A percentile compares a stretch with the other conserved stretches of the same genome.
Evolutionary conservation across 768 basidiomycete species (phyloP).

Genomic region (Rhizopogon sp.): DNA sequence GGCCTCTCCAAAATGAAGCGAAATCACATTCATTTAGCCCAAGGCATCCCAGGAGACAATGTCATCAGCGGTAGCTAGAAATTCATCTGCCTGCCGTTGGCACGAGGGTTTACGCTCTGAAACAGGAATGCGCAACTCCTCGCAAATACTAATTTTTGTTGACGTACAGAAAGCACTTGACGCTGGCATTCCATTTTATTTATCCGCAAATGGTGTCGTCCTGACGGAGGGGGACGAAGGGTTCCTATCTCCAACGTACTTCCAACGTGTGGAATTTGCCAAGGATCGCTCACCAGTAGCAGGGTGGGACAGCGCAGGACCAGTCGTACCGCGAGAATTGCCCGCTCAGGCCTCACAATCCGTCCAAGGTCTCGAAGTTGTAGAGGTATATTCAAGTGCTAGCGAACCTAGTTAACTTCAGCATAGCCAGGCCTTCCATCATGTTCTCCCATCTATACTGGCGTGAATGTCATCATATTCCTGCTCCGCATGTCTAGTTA

Average conservation of each 20-base stretch:
- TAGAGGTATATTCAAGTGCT: neutral
- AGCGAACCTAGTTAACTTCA: neutral
- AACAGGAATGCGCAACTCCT: constrained; percentile 76
- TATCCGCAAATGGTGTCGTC: constrained; percentile 86
- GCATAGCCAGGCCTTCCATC: too few relatives aligned
- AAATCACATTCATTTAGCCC: constrained; percentile 92
- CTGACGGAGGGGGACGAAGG: constrained; percentile 78
- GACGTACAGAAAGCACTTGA: constrained; percentile 66
- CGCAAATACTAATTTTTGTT: constrained; percentile 79
- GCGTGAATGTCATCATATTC: neutral
- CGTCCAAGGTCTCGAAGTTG: neutral
- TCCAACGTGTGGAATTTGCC: constrained; percentile 58
- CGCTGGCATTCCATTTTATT: constrained; percentile 66
- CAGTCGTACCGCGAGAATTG: neutral
- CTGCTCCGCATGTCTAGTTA: neutral
- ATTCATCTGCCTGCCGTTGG: neutral
- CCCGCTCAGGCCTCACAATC: neutral
- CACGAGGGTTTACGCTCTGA: neutral
- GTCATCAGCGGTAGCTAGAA: constrained; percentile 69
- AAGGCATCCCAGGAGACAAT: constrained; percentile 59
- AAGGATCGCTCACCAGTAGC: constrained; percentile 11
- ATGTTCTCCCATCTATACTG: neutral
- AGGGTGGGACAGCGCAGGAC: constrained; percentile 17
- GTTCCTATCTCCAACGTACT: constrained; percentile 56
- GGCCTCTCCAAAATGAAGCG: constrained; percentile 83